Percentiles rank a stretch among this genome's conserved stretches.
phyloP scores from a whole-genome alignment of 1,284 basidiomycete species.

The Apiotrichum laibachii region DNA sequence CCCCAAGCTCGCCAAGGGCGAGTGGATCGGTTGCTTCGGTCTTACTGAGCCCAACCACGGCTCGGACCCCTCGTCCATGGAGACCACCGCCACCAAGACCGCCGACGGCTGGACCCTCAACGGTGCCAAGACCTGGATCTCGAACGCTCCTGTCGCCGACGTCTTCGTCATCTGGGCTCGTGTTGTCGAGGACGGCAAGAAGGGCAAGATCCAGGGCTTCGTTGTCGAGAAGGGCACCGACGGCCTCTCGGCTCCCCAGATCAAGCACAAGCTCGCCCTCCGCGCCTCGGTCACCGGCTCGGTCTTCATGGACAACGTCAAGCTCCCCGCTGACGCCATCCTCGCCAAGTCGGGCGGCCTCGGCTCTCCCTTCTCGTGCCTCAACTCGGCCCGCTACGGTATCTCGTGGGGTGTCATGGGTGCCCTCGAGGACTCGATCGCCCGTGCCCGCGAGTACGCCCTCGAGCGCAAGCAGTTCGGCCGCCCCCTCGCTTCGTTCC shows the following conservation, averaged over 20 bases:
- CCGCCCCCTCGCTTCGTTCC: slow-evolving; percentile 87
- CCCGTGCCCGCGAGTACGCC: slow-evolving; percentile 75
- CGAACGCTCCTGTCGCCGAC: slow-evolving; percentile 82
- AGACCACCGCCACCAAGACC: slow-evolving; percentile 81
- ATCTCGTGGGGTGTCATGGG: slow-evolving; percentile 95
- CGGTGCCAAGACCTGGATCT: slow-evolving; percentile 96
- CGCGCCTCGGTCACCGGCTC: slow-evolving; percentile 88
- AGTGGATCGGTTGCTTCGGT: slow-evolving; percentile 92
- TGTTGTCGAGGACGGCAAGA: slow-evolving; percentile 47
- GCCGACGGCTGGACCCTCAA: slow-evolving; percentile 79
- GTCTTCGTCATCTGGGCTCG: slow-evolving; percentile 85
- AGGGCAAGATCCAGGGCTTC: slow-evolving; percentile 83
- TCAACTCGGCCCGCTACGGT: slow-evolving; percentile 86
- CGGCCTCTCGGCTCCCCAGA: slow-evolving; percentile 77
- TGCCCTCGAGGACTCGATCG: slow-evolving; percentile 85
- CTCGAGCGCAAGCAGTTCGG: slow-evolving; percentile 83
- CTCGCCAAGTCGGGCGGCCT: slow-evolving; percentile 74
- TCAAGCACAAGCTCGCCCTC: slow-evolving; percentile 90
- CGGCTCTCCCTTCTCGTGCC: slow-evolving; percentile 79
- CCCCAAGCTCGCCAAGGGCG: slow-evolving; percentile 70
- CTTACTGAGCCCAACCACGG: slow-evolving; percentile 96
- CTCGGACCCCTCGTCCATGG: slow-evolving; percentile 90
- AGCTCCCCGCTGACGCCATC: slow-evolving; percentile 65
- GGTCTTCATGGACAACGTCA: slow-evolving; percentile 85
- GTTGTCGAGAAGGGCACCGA: slow-evolving; percentile 55